A percentile compares a stretch with the other conserved stretches of the same genome.
Evolutionary conservation across 2,329 filamentous ascomycete species (phyloP).

Genomic region (Zymoseptoria ardabiliae): DNA sequence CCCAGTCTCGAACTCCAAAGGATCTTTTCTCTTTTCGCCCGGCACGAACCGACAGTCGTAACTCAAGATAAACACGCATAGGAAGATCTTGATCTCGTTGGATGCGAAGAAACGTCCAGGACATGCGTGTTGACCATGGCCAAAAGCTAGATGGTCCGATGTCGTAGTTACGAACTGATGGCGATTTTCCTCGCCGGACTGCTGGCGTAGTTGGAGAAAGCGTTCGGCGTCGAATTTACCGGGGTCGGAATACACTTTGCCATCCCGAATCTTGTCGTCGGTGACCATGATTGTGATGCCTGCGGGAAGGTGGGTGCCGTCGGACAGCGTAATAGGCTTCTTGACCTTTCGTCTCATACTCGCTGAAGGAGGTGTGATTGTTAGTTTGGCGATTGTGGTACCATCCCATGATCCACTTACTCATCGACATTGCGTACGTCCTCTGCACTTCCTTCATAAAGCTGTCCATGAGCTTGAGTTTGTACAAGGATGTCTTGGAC

Average conservation of each 20-base stretch:
- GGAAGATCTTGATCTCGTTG: conserved; percentile 28
- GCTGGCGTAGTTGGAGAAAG: conserved; percentile 11
- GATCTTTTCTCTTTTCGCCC: too few relatives aligned
- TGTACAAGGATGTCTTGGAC: conserved; percentile 23
- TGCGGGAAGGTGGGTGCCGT: conserved; percentile 20
- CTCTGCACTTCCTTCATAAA: conserved; percentile 27
- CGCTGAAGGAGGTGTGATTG: conserved; percentile 1
- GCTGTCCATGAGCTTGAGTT: conserved; percentile 28
- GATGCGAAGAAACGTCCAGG: conserved; percentile 28
- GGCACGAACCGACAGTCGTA: conserved; percentile 26
- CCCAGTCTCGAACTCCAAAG: too few relatives aligned
- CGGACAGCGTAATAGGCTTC: conserved; percentile 18
- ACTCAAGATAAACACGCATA: conserved; percentile 27
- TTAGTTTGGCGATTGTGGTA: too few relatives aligned
- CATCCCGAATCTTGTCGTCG: conserved; percentile 5
- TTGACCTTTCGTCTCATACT: conserved; percentile 18
- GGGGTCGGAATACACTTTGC: conserved; percentile 12
- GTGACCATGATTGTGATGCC: conserved; percentile 10
- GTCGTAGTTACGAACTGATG: conserved; percentile 6
- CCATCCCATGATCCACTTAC: too few relatives aligned
- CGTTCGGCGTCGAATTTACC: conserved; percentile 16
- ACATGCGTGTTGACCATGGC: conserved; percentile 26
- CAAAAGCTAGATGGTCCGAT: conserved; percentile 20
- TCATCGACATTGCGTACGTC: background rate
- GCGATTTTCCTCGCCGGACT: conserved; percentile 2